Conservation (phyloP, 2,329 filamentous ascomycete genomes). For the Salinomyces thailandicus region DNA sequence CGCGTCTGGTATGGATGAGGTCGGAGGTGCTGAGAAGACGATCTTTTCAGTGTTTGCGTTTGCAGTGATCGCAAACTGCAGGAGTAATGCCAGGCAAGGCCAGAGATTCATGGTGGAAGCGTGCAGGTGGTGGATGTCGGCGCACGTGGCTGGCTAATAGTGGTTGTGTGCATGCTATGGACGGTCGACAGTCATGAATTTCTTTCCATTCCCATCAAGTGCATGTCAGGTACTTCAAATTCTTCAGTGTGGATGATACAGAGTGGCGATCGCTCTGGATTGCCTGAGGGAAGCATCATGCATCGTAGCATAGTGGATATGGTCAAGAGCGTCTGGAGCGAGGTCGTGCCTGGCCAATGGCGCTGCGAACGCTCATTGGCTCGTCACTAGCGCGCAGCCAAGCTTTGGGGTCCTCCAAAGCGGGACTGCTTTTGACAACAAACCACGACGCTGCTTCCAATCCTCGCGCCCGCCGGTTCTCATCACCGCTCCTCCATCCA, state of each 20-base stretch:
- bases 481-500: constrained; percentile 1
- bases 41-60: constrained; percentile 80
- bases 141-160: constrained; percentile 1
- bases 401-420: neutral
- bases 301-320: too few relatives aligned
- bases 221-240: too few relatives aligned
- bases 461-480: constrained; percentile 4
- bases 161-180: too few relatives aligned
- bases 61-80: constrained; percentile 20
- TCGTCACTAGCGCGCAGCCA: neutral
- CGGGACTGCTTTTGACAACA: too few relatives aligned
- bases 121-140: constrained; percentile 17
- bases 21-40: constrained; percentile 67
- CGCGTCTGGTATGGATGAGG: constrained; percentile 18
- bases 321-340: neutral
- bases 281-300: too few relatives aligned
- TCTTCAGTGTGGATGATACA: too few relatives aligned
- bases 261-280: too few relatives aligned
- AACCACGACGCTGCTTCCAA: neutral
- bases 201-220: too few relatives aligned
- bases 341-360: neutral
- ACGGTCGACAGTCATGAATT: too few relatives aligned
- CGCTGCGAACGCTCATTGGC: neutral
- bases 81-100: constrained; percentile 9
- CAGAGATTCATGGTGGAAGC: constrained; percentile 6